Evolutionary conservation across 176 grass and related monocot species (phyloP).

Genomic region (Otatea glauca): DNA sequence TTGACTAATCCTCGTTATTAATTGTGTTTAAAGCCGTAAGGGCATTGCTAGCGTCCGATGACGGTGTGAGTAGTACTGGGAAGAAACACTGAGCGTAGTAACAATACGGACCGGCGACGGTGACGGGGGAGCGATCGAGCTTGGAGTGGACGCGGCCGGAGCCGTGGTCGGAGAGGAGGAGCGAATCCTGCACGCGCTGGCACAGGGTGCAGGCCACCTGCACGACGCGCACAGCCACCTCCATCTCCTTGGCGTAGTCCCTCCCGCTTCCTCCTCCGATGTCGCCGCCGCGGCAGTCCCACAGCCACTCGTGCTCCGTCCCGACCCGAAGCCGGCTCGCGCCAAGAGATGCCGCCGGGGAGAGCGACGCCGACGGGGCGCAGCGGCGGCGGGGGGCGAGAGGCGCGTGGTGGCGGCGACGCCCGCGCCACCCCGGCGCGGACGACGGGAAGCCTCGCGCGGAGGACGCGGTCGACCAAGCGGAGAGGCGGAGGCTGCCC

Average conservation of each 20-base stretch:
- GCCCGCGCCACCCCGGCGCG: neutral
- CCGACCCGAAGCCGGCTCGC: conserved; percentile 33
- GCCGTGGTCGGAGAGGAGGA: conserved; percentile 34
- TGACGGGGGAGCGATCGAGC: conserved; percentile 85
- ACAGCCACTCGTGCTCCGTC: conserved; percentile 40
- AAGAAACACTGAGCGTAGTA: neutral
- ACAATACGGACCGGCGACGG: conserved; percentile 69
- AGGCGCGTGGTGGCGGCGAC: neutral
- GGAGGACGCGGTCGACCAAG: conserved; percentile 10
- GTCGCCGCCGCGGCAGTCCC: conserved; percentile 53
- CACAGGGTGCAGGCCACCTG: conserved; percentile 85
- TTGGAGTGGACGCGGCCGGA: conserved; percentile 58
- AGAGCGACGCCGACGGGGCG: neutral
- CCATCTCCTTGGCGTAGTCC: conserved; percentile 65
- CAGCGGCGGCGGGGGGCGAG: neutral
- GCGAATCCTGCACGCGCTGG: conserved; percentile 77
- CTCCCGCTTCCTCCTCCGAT: conserved; percentile 34
- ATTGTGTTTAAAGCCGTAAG: neutral
- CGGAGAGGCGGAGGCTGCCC: conserved; percentile 50
- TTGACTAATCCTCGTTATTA: conserved; percentile 12
- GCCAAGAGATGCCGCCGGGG: conserved; percentile 24
- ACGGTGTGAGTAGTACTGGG: neutral
- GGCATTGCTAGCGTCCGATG: neutral
- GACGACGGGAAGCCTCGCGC: conserved; percentile 7
- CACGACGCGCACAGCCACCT: conserved; percentile 80